Base-by-base conservation (phyloP, 2,329 filamentous ascomycete species). In the Zopfia rhizophila region DNA sequence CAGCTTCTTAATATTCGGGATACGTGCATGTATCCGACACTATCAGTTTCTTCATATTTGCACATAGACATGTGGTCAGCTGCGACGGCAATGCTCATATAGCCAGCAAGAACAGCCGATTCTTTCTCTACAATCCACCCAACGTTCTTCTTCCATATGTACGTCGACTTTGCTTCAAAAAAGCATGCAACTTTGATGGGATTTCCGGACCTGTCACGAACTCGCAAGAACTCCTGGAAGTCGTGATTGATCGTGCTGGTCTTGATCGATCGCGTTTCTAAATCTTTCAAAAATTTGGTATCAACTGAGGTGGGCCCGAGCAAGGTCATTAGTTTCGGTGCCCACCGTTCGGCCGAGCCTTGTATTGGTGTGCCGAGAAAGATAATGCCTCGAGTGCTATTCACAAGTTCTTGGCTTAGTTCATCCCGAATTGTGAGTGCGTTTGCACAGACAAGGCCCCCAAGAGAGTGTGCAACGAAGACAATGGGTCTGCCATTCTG, bases 11-110 rank as follows among this genome's bases (percentile, higher is more conserved):
- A n/a, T n/a, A n/a, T n/a, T n/a, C n/a, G n/a, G n/a, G n/a, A n/a
- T n/a, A n/a, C n/a, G n/a, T n/a, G n/a, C n/a, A n/a, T n/a, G n/a
- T n/a, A n/a, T n/a, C n/a, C n/a, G n/a, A n/a, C n/a, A n/a, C n/a
- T n/a, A n/a, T n/a, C n/a, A n/a, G n/a, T n/a, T n/a, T n/a, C n/a
- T n/a, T n/a, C n/a, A n/a, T n/a, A 46, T 18, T 33, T 38, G 14
- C 35, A 32, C 43, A 46, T 46, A 17, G 27, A 23, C 11, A 35
- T 18, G 25, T 46, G 43, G 22, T 46, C 43, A 14, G 36, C 36
- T 21, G 39, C 28, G 18, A 46, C 33, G 8, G 35, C 18, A 28
- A 39, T 39, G 13, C 19, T 27, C 7, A 33, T 25, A 21, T 39
- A 39, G 14, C 35, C 43, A 11, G 36, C 27, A 17, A 46, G 27